Evolutionary conservation across 768 basidiomycete genomes (phyloP).

Genomic region (Suillus sp.): DNA sequence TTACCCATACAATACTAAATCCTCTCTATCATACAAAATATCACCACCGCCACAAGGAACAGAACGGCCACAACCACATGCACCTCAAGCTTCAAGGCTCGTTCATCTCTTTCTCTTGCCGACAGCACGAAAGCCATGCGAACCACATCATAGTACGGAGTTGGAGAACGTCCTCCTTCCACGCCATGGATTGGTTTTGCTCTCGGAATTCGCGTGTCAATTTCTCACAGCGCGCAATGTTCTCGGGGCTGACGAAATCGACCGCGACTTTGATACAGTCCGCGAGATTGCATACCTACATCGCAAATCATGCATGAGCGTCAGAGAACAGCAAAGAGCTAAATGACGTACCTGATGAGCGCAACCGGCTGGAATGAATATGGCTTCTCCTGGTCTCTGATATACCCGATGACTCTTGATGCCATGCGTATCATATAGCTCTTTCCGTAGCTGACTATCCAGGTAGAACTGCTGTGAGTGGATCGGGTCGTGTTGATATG

Average conservation of each 20-base stretch:
- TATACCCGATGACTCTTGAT: conserved; percentile 84
- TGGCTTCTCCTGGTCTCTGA: conserved; percentile 89
- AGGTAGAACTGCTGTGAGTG: conserved; percentile 90
- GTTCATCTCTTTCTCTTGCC: conserved; percentile 46
- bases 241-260: conserved; percentile 95
- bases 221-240: conserved; percentile 81
- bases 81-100: conserved; percentile 17
- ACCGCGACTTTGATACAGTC: conserved; percentile 95
- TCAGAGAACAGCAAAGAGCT: conserved; percentile 6
- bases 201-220: conserved; percentile 88
- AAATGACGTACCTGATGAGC: conserved; percentile 72
- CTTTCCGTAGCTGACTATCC: conserved; percentile 64
- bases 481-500: conserved; percentile 76
- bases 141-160: conserved; percentile 94
- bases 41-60: background rate
- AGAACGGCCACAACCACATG: conserved; percentile 16
- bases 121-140: conserved; percentile 76
- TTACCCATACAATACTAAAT: conserved; percentile 31
- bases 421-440: conserved; percentile 65
- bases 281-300: conserved; percentile 86
- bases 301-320: conserved; percentile 9
- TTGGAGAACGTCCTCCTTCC: conserved; percentile 95
- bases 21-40: conserved; percentile 26
- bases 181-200: conserved; percentile 83
- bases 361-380: conserved; percentile 95